phyloP scores from a whole-genome alignment of 2,329 filamentous ascomycete species.

The Monilinia fructicola region DNA sequence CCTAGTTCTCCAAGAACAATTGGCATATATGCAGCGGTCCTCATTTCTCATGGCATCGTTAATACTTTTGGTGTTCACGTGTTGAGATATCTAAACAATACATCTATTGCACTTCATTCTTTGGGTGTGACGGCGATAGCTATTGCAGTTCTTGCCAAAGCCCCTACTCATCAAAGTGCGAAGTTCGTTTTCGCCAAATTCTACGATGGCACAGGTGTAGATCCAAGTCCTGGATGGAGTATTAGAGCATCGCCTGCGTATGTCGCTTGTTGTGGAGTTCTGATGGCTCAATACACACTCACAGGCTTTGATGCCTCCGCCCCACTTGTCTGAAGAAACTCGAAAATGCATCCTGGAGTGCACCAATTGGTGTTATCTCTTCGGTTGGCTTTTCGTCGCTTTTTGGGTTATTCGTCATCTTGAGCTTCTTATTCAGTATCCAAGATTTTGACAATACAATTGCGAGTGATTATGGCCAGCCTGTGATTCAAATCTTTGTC shows the following conservation, averaged over 20 bases:
- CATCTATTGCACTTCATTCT: conserved; percentile 55
- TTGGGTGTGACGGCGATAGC: conserved; percentile 53
- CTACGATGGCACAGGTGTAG: conserved; percentile 51
- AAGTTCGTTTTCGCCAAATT: conserved; percentile 56
- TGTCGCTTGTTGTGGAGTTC: conserved; percentile 53
- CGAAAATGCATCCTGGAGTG: conserved; percentile 54
- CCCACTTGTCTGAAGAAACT: conserved; percentile 57
- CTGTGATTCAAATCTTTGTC: conserved; percentile 58
- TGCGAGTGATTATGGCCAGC: conserved; percentile 49
- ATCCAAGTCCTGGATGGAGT: conserved; percentile 50
- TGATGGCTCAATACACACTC: conserved; percentile 56
- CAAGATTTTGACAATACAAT: conserved; percentile 55
- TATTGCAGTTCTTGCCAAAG: conserved; percentile 56
- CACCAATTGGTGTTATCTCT: conserved; percentile 57
- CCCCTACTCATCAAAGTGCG: conserved; percentile 55
- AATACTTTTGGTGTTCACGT: conserved; percentile 58
- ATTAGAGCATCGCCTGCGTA: conserved; percentile 54
- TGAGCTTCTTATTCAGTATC: conserved; percentile 58
- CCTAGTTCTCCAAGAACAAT: conserved; percentile 51
- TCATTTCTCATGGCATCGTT: conserved; percentile 53
- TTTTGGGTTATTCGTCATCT: conserved; percentile 60
- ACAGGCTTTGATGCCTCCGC: conserved; percentile 57
- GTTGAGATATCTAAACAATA: conserved; percentile 57
- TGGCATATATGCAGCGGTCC: conserved; percentile 59
- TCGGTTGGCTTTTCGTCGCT: conserved; percentile 55